Conservation (phyloP, 148 eudicot species). For the Camellia japonica region DNA sequence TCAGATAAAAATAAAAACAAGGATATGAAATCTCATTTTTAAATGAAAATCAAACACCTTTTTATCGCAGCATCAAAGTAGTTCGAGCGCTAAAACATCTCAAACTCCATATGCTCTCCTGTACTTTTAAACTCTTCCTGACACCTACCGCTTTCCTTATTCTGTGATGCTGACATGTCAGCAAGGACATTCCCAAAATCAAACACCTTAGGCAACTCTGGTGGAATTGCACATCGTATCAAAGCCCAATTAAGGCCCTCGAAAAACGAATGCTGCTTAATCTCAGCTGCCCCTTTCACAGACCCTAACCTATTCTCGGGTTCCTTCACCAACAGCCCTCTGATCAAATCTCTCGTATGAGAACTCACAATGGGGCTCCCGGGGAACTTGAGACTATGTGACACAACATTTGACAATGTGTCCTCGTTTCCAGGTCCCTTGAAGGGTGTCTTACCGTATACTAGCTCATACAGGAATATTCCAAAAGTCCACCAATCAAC, state of each 20-base stretch:
- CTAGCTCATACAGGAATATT: conserved; percentile 65
- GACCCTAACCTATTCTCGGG: conserved; percentile 68
- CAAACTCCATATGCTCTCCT: conserved; percentile 44
- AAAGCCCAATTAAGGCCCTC: conserved; percentile 84
- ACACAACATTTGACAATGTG: conserved; percentile 59
- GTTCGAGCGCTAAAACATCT: conserved; percentile 46
- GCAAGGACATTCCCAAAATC: conserved; percentile 27
- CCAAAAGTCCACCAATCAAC: conserved; percentile 77
- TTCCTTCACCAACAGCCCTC: conserved; percentile 55
- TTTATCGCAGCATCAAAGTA: background rate
- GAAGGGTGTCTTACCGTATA: conserved; percentile 81
- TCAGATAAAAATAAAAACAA: conserved; percentile 6
- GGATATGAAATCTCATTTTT: conserved; percentile 9
- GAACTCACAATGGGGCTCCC: conserved; percentile 52
- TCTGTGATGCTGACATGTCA: conserved; percentile 16
- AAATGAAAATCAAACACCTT: conserved; percentile 5
- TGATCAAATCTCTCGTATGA: conserved; percentile 64
- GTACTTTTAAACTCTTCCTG: conserved; percentile 16
- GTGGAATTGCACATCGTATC: conserved; percentile 68
- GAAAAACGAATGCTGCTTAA: conserved; percentile 72
- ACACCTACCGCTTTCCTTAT: conserved; percentile 21
- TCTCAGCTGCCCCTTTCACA: conserved; percentile 68
- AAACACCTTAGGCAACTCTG: conserved; percentile 52
- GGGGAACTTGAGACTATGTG: conserved; percentile 59
- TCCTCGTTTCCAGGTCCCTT: conserved; percentile 68